phyloP scores from a whole-genome alignment of 805 yeast genomes.

The Torulaspora microellipsoides region DNA sequence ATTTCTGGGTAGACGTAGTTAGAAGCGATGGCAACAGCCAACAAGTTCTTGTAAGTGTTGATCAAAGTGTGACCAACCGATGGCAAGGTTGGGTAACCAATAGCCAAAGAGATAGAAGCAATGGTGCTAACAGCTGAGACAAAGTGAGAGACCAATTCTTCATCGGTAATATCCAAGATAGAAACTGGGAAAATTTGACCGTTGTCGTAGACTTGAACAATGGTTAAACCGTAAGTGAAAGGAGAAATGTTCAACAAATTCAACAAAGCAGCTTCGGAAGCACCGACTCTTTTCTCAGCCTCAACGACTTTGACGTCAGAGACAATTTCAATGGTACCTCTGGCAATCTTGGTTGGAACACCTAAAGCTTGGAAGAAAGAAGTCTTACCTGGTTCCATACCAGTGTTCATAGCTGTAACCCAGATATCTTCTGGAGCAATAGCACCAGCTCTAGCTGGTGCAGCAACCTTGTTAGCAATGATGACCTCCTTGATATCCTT shows the following conservation, averaged over 20 bases:
- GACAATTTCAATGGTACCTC: conserved; percentile 99
- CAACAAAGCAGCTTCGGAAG: conserved; percentile 96
- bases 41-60: conserved; percentile 98
- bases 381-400: conserved; percentile 99
- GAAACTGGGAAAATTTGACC: conserved; percentile 97
- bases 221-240: conserved; percentile 96
- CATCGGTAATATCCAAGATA: conserved; percentile 98
- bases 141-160: conserved; percentile 89
- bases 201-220: conserved; percentile 95
- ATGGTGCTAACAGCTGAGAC: conserved; percentile 88
- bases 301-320: conserved; percentile 93
- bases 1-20: conserved; percentile 99
- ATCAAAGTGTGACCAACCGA: conserved; percentile 98
- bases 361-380: conserved; percentile 99
- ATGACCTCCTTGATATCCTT: conserved; percentile 86
- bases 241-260: conserved; percentile 99
- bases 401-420: conserved; percentile 99
- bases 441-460: conserved; percentile 99
- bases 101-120: conserved; percentile 94
- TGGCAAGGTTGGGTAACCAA: conserved; percentile 99
- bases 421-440: conserved; percentile 96
- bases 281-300: conserved; percentile 88
- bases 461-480: conserved; percentile 93
- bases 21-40: conserved; percentile 96
- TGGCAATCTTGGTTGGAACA: conserved; percentile 99